Percentiles rank a stretch among this genome's conserved stretches.
These are phyloP conservation scores for Echria macrotheca DNA, from an alignment of 495 filamentous ascomycete genomes.

Conservation along the genomic window DNA sequence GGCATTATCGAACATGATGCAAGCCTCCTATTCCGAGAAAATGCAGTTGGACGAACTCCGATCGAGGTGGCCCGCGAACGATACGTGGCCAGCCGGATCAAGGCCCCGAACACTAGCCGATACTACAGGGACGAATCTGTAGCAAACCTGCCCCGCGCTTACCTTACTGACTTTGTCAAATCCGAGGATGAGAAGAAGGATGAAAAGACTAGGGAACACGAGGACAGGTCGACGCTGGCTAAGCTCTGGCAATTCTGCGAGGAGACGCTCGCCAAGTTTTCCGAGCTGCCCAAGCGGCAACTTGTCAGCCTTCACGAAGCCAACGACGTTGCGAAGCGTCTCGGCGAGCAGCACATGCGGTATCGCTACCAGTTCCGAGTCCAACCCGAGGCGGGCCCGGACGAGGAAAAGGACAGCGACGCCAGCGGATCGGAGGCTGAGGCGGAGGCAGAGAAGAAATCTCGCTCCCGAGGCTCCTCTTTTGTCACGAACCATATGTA, in stretches of 20 bases:
- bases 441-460: neutral
- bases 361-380: conserved; percentile 17
- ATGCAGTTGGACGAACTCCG: conserved; percentile 63
- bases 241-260: conserved; percentile 29
- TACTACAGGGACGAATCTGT: neutral
- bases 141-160: neutral
- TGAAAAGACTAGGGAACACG: neutral
- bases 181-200: neutral
- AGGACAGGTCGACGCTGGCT: conserved; percentile 14
- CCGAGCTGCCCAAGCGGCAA: conserved; percentile 42
- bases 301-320: conserved; percentile 66
- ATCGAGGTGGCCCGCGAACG: conserved; percentile 56
- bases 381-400: neutral
- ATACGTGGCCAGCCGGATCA: conserved; percentile 31
- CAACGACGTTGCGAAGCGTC: conserved; percentile 63
- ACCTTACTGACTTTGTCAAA: neutral
- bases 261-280: conserved; percentile 20
- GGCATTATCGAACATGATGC: conserved; percentile 51
- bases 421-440: neutral
- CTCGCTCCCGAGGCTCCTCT: too few relatives aligned
- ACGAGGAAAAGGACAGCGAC: neutral
- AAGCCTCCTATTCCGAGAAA: conserved; percentile 58
- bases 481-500: too few relatives aligned
- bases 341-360: conserved; percentile 38
- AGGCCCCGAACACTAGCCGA: neutral